Conservation (phyloP, 345 rosid species). For the Rhizophora apiculata region DNA sequence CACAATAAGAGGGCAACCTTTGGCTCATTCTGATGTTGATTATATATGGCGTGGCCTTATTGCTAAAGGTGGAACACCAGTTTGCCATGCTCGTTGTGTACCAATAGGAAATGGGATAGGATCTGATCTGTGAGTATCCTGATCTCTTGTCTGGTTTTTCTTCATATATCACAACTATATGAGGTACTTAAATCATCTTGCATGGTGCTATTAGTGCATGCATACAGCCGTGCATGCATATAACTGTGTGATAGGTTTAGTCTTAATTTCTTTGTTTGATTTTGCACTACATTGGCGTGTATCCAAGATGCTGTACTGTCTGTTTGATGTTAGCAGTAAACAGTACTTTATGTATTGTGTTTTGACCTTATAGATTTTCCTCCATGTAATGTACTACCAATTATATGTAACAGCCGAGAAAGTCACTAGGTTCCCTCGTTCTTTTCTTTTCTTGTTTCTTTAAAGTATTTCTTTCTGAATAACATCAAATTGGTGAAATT, state of each 20-base stretch:
- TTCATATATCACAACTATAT: background rate
- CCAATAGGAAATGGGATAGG: conserved; percentile 53
- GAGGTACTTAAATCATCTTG: background rate
- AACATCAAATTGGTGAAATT: background rate
- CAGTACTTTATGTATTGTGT: too few relatives aligned
- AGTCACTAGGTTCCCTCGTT: background rate
- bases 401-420: too few relatives aligned
- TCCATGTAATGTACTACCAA: too few relatives aligned
- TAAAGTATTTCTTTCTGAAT: background rate
- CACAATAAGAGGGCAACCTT: conserved; percentile 30
- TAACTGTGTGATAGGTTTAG: too few relatives aligned
- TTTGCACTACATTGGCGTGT: too few relatives aligned
- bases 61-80: conserved; percentile 79
- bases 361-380: too few relatives aligned
- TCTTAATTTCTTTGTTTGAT: too few relatives aligned
- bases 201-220: background rate
- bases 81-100: conserved; percentile 71
- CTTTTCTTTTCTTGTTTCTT: background rate
- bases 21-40: conserved; percentile 44
- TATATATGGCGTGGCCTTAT: conserved; percentile 68
- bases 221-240: background rate
- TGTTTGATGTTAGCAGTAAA: too few relatives aligned
- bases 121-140: conserved; percentile 54
- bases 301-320: too few relatives aligned
- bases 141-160: background rate